Evolutionary conservation across 192 early-diverging fungal species (phyloP), one percentile per base, ranked within the genome.

Genomic region (Entomortierella beljakovae): DNA sequence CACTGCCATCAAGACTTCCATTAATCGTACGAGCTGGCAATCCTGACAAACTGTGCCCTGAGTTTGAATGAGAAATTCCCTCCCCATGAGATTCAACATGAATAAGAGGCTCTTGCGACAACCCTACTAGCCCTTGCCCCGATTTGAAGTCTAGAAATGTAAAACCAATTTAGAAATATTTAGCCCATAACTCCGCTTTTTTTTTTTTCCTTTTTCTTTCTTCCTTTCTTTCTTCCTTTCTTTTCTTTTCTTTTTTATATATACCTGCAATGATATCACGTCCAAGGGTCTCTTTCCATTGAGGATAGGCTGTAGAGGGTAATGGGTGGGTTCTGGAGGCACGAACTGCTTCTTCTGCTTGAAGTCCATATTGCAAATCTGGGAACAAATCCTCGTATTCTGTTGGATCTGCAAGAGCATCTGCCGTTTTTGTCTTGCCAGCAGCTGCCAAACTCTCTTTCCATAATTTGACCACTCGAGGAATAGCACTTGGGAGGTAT

Each of bases 321-420:
- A 81, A 20, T 48, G 79, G 48, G n/a, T 33, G 49, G 11, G 40
- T 61, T 15, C 69, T 68, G 6, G 84, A 48, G 8, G 80, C 67
- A 42, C 69, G 74, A 31, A 85, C 57, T 13, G 79, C 80, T 46
- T 82, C 74, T 60, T 90, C 89, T 28, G 85, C 86, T 68, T 87
- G 81, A 9, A 94, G 65, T 7, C 66, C 61, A n/a, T 86, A 83
- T 53, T 89, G 77, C 40, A 91, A 81, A 72, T 94, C 94, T 8
- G 96, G 92, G 86, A 99, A 99, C 71, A 98, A 86, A 57, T 98
- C 93, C 34, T 85, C 85, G 56, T 98, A 92, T 48, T 91, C 88
- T 15, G 75, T 82, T 37, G 97, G 96, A 73, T 92, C 90, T 25
- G 98, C 96, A 46, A 99, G 85, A 33, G 95, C 89, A 43, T 97